These are phyloP conservation scores for Collybia mongolica DNA, from an alignment of 768 basidiomycete species.

Conservation along the genomic window DNA sequence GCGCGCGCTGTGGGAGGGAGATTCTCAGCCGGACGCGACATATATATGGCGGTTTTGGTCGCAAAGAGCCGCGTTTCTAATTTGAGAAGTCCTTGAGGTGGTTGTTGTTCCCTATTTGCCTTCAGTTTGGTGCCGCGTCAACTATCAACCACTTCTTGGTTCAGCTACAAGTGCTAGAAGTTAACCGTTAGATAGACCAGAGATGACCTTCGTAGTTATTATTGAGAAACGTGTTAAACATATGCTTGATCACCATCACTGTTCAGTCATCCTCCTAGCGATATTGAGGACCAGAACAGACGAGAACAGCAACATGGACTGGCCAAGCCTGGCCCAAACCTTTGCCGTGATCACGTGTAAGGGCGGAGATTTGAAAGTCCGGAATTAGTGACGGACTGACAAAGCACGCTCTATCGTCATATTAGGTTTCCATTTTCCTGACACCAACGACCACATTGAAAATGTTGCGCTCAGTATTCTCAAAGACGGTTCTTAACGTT, in stretches of 20 bases:
- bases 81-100: background rate
- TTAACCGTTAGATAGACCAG: too few species aligned
- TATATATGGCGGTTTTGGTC: conserved; percentile 19
- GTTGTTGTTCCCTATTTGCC: conserved; percentile 9
- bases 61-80: conserved; percentile 3
- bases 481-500: conserved; percentile 47
- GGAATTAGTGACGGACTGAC: conserved; percentile 8
- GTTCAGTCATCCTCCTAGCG: background rate
- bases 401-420: conserved; percentile 13
- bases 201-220: too few species aligned
- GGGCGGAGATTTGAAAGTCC: too few species aligned
- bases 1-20: conserved; percentile 85
- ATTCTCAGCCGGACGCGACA: conserved; percentile 56
- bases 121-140: too few species aligned
- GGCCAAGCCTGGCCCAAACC: too few species aligned
- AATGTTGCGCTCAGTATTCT: conserved; percentile 71
- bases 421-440: conserved; percentile 4
- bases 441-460: conserved; percentile 33
- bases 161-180: too few species aligned
- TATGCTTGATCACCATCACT: too few species aligned
- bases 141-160: too few species aligned
- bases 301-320: too few species aligned
- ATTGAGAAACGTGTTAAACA: too few species aligned
- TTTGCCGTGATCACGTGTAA: too few species aligned
- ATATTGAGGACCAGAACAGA: background rate